A percentile compares a stretch with the other conserved stretches of the same genome.
Conservation (phyloP, 805 yeast genomes). For the Lipomyces mesembrius region DNA sequence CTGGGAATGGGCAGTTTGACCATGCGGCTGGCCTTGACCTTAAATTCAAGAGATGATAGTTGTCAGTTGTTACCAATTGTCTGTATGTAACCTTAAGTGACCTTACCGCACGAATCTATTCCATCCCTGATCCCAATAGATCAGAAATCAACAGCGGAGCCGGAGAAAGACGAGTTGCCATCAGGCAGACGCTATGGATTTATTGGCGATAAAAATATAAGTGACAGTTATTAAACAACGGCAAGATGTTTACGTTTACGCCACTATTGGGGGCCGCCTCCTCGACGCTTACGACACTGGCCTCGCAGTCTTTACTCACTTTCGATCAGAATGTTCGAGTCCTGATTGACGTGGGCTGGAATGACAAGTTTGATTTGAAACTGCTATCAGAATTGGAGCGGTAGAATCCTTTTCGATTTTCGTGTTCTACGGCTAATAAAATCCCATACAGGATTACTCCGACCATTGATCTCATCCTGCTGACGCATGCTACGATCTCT, state of each 20-base stretch:
- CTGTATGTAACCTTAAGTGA: no score
- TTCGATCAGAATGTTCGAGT: slow-evolving; percentile 44
- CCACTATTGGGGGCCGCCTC: slow-evolving; percentile 40
- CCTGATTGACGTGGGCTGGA: slow-evolving; percentile 51
- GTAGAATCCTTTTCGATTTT: slow-evolving; percentile 9
- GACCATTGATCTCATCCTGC: slow-evolving; percentile 64
- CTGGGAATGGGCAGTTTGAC: not conserved
- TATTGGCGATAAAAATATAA: not conserved
- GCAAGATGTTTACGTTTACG: slow-evolving; percentile 45
- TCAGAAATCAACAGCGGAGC: no score
- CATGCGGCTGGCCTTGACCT: not conserved
- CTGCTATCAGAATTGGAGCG: slow-evolving; percentile 28
- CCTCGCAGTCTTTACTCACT: slow-evolving; percentile 44
- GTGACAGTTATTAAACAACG: not conserved
- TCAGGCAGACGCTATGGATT: not conserved
- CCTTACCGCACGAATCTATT: no score
- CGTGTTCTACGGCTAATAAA: not conserved
- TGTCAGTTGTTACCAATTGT: no score
- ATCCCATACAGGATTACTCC: slow-evolving; percentile 22
- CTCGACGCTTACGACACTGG: slow-evolving; percentile 24
- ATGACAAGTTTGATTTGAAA: slow-evolving; percentile 36
- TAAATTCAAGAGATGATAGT: no score
- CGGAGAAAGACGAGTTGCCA: not conserved
- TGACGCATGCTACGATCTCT: slow-evolving; percentile 86
- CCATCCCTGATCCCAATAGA: no score